Conservation (phyloP, 345 rosid genomes). For the Eucalyptus curtisii region DNA sequence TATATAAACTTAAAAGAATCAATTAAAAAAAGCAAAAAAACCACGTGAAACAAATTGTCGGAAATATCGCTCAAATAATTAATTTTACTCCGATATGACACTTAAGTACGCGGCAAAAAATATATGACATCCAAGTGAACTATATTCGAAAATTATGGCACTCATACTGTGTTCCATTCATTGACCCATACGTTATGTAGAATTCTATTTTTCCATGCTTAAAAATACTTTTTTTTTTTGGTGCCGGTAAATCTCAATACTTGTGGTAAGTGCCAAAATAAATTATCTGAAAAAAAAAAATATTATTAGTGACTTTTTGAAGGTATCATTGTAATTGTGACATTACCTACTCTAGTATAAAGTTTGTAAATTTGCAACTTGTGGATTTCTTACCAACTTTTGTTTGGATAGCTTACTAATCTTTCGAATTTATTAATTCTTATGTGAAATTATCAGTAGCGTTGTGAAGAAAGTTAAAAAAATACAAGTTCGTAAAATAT, state of each 20-base stretch:
- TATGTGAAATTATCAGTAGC: neutral
- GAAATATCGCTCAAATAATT: too few relatives aligned
- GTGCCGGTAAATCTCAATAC: neutral
- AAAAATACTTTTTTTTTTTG: neutral
- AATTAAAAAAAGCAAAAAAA: too few relatives aligned
- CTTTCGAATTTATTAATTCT: neutral
- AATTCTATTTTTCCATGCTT: neutral
- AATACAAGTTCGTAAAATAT: neutral
- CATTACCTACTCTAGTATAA: neutral
- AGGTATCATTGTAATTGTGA: neutral
- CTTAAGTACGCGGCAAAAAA: accelerated
- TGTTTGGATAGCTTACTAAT: neutral
- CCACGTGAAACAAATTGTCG: accelerated
- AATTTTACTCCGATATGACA: too few relatives aligned
- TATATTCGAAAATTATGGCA: too few relatives aligned
- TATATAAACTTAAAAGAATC: too few relatives aligned
- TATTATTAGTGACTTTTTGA: neutral
- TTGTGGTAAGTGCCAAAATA: neutral
- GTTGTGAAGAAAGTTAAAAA: neutral
- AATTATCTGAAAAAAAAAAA: neutral
- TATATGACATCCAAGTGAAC: too few relatives aligned
- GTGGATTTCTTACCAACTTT: neutral
- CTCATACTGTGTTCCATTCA: too few relatives aligned
- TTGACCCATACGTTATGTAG: neutral
- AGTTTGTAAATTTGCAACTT: neutral